These are phyloP conservation scores for Kernera saxatilis DNA, from an alignment of 345 rosid genomes.

Conservation along the genomic window DNA sequence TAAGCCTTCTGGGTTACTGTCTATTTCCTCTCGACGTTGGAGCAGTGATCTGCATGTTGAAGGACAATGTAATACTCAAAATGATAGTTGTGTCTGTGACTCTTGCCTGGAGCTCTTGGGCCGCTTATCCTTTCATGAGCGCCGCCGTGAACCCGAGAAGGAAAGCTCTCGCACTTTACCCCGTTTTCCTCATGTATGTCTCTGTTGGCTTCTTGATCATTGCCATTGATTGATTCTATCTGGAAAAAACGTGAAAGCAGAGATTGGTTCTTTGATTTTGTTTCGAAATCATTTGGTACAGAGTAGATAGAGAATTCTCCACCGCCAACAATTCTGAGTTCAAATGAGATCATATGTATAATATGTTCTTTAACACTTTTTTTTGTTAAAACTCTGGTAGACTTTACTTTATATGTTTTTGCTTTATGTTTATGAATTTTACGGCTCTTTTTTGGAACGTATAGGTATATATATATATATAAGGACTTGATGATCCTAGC, in stretches of 20 bases:
- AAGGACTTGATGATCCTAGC: not conserved
- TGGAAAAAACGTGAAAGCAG: not conserved
- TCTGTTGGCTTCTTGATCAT: slow-evolving; percentile 94
- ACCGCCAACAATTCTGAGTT: slow-evolving; percentile 8
- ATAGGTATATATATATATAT: not conserved
- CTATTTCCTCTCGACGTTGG: slow-evolving; percentile 84
- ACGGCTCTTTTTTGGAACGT: not conserved
- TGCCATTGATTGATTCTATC: slow-evolving; percentile 51
- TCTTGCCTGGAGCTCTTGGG: slow-evolving; percentile 93
- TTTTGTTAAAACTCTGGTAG: not conserved
- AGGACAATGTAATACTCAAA: slow-evolving; percentile 69
- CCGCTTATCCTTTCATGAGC: slow-evolving; percentile 95
- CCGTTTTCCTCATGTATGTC: slow-evolving; percentile 94
- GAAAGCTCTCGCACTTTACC: slow-evolving; percentile 86
- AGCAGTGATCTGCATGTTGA: slow-evolving; percentile 73
- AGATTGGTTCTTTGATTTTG: not conserved
- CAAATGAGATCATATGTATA: slow-evolving; percentile 24
- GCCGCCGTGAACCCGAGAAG: slow-evolving; percentile 81
- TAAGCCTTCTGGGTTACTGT: slow-evolving; percentile 81
- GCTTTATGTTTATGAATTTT: not conserved
- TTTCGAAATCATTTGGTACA: slow-evolving; percentile 1
- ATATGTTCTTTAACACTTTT: slow-evolving; percentile 5
- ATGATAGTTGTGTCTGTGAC: slow-evolving; percentile 63
- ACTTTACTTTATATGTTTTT: not conserved
- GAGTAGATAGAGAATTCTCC: slow-evolving; percentile 22